Percentiles rank a stretch among this genome's conserved stretches.
phyloP scores from a whole-genome alignment of 208 protist species.

The Crithidia bombi region DNA sequence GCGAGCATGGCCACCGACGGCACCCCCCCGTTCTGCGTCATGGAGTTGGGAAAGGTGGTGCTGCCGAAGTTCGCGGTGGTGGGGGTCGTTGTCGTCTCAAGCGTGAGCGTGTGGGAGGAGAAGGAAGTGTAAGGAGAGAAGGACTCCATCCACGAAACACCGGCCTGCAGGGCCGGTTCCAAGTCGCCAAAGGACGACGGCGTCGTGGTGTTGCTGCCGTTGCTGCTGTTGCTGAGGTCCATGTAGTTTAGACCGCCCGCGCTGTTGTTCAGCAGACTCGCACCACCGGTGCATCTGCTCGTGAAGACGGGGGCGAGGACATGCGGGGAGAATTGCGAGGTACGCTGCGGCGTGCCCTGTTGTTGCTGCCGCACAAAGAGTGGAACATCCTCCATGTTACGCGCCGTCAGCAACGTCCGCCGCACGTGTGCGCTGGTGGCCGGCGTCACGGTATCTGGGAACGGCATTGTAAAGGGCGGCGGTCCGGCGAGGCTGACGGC shows the following conservation, averaged over 20 bases:
- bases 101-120: conserved; percentile 11
- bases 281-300: neutral
- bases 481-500: conserved; percentile 2
- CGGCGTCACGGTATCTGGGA: neutral
- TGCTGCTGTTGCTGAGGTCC: neutral
- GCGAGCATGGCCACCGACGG: neutral
- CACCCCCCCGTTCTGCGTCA: neutral
- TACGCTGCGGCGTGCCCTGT: neutral
- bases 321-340: neutral
- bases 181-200: conserved; percentile 5
- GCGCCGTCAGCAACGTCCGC: neutral
- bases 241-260: conserved; percentile 10
- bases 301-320: neutral
- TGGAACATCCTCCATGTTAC: conserved; percentile 6
- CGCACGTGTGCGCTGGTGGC: neutral
- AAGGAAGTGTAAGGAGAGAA: conserved; percentile 21
- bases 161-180: conserved; percentile 32
- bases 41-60: conserved; percentile 13
- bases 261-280: conserved; percentile 16
- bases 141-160: conserved; percentile 23
- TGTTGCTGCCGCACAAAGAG: conserved; percentile 4
- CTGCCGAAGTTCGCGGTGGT: conserved; percentile 20
- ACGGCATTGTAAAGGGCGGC: neutral
- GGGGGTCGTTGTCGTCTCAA: conserved; percentile 13
- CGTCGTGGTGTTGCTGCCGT: neutral